These are phyloP conservation scores for Calamus simplicifolius DNA, from an alignment of 176 grass and related monocot genomes.

Conservation along the genomic window DNA sequence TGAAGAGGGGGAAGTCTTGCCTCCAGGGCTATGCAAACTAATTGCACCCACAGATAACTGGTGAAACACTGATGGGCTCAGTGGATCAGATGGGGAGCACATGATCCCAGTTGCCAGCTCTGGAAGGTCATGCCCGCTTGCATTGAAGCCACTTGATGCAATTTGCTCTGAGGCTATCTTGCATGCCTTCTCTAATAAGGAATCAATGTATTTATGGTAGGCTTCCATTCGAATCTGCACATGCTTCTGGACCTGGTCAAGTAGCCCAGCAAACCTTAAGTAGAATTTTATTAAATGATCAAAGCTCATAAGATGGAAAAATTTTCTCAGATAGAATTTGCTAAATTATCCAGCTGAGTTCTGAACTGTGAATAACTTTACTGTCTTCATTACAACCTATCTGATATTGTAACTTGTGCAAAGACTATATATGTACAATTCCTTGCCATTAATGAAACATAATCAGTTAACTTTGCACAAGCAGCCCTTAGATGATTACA, in stretches of 20 bases:
- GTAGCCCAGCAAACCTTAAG: background rate
- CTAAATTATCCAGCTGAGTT: background rate
- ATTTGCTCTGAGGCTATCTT: conserved; percentile 93
- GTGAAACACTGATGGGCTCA: conserved; percentile 61
- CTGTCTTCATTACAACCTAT: no score
- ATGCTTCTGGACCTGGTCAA: conserved; percentile 77
- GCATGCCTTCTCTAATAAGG: conserved; percentile 76
- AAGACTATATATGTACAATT: no score
- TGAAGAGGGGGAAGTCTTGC: conserved; percentile 29
- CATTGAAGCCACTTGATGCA: conserved; percentile 36
- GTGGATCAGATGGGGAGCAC: conserved; percentile 35
- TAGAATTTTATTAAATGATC: background rate
- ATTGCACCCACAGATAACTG: conserved; percentile 70
- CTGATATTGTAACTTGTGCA: no score
- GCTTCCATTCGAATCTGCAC: conserved; percentile 91
- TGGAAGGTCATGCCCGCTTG: conserved; percentile 30
- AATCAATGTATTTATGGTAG: conserved; percentile 80
- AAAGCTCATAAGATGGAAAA: background rate
- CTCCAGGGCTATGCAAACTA: conserved; percentile 48
- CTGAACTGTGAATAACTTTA: no score
- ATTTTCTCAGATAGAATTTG: no score
- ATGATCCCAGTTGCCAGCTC: conserved; percentile 41
- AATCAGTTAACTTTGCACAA: no score
- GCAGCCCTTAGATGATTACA: no score
- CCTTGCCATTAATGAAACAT: no score